phyloP scores from a whole-genome alignment of 1,284 basidiomycete species.

The Ganoderma lingzhi region DNA sequence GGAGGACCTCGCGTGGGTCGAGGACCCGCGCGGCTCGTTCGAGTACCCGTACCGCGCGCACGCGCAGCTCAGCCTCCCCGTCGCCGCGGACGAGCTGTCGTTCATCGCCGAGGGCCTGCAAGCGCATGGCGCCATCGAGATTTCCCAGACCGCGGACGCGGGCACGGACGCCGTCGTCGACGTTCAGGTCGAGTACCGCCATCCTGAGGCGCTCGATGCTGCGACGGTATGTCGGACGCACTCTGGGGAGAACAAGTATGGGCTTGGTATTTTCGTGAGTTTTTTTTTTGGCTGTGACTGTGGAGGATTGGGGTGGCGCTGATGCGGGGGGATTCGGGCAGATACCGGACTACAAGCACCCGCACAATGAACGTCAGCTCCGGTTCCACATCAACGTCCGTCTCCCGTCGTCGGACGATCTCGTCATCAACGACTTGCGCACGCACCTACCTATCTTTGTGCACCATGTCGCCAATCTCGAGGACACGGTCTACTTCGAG shows the following conservation, averaged over 20 bases:
- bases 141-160: conserved; percentile 28
- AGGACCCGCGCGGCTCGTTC: conserved; percentile 4
- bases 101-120: conserved; percentile 37
- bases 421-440: conserved; percentile 31
- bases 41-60: conserved; percentile 24
- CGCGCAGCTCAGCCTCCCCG: conserved; percentile 36
- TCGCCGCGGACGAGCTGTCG: conserved; percentile 38
- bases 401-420: conserved; percentile 28
- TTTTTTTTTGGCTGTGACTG: neutral
- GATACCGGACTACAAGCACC: conserved; percentile 28
- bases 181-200: conserved; percentile 32
- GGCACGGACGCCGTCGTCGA: conserved; percentile 34
- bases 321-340: conserved; percentile 4
- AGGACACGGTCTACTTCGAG: conserved; percentile 32
- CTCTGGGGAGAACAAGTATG: conserved; percentile 32
- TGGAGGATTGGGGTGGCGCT: neutral
- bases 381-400: conserved; percentile 33
- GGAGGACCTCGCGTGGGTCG: conserved; percentile 7
- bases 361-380: conserved; percentile 16
- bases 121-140: conserved; percentile 37
- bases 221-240: conserved; percentile 37
- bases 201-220: conserved; percentile 27
- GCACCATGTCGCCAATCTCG: conserved; percentile 34
- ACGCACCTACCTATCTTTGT: conserved; percentile 35
- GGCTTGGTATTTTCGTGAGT: conserved; percentile 43